Base-by-base conservation (phyloP, 257 asterid genomes). In the Verbascum thapsus region DNA sequence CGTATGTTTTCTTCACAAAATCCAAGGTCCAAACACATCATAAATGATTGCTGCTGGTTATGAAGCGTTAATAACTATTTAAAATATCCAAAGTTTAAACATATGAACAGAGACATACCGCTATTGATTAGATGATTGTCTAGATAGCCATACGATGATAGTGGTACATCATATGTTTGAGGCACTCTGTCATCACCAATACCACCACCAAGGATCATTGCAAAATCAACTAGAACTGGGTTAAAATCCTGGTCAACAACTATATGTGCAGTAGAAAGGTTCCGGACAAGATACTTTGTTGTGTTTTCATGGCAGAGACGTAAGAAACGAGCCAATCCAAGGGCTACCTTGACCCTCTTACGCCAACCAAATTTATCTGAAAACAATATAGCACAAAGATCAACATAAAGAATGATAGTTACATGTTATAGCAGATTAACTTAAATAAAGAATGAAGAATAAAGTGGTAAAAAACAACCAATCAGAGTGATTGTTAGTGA, bases 221-320 rank as follows among this genome's bases (percentile, higher is more conserved):
- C 53, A 47, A 47, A 47, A 47, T 47, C 53, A 47, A 47, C 53
- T 8, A 47, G 12, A n/a, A 47, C 11, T 15, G 53, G 53, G 53
- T 47, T 47, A 5, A 47, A 47, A 47, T 47, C 30, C 53, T 47
- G 8, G 30, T 47, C 53, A 5, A 47, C 26, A 15, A 47, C 10
- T 16, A 47, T 10, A 47, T 47, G 53, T 4, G 11, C 12, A 47
- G 53, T 30, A 47, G 30, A 47, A 47, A 47, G 53, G 30, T 47
- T 47, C 6, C 53, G 53, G 12, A 47, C 26, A 47, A 47, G 12
- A 17, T 15, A 47, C 10, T 37, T 11, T 18, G 35, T 32, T 10
- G 8, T 20, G 15, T 45, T 45, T 6, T 10, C 52, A 7, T 45
- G 52, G 17, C 52, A 45, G 52, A 45, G 9, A 13, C 17, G 8